Percentiles rank a stretch among this genome's conserved stretches.
Evolutionary conservation across 495 filamentous ascomycete species (phyloP).

Genomic region (Penicillium antarcticum): DNA sequence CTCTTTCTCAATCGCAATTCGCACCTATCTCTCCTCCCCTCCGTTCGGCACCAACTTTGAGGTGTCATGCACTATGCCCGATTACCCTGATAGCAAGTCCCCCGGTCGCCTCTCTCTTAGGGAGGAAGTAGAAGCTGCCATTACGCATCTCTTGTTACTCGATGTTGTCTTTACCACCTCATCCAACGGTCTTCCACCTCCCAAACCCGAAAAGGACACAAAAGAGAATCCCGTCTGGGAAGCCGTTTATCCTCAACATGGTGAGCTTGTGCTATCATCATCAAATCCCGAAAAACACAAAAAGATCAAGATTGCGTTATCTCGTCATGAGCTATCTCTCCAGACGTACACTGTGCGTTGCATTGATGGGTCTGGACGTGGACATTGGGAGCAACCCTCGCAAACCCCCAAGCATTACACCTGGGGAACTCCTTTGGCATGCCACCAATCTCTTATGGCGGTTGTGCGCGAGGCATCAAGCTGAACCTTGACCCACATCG

Average conservation of each 20-base stretch:
- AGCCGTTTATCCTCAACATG: constrained; percentile 39
- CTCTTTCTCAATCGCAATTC: constrained; percentile 42
- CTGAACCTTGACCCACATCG: background rate
- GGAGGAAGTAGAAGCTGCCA: constrained; percentile 34
- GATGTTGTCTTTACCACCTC: constrained; percentile 35
- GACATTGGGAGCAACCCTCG: constrained; percentile 7
- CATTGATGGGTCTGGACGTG: constrained; percentile 17
- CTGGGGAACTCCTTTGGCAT: constrained; percentile 21
- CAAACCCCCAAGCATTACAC: constrained; percentile 10
- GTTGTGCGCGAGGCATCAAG: constrained; percentile 29
- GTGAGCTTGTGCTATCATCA: constrained; percentile 30
- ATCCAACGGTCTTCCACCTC: constrained; percentile 7
- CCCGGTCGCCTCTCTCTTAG: constrained; percentile 33
- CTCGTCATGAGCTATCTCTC: constrained; percentile 30
- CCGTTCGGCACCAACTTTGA: constrained; percentile 47
- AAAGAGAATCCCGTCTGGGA: constrained; percentile 23
- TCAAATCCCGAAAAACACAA: constrained; percentile 18
- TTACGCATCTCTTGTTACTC: constrained; percentile 38
- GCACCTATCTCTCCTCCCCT: constrained; percentile 41
- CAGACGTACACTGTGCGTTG: constrained; percentile 20
- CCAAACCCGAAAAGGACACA: background rate
- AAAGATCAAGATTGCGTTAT: constrained; percentile 36
- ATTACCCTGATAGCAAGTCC: constrained; percentile 32
- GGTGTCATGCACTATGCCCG: constrained; percentile 37
- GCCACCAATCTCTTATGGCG: constrained; percentile 23